Base-by-base conservation (phyloP, 192 early-diverging fungal species). In the Gryganskiella cystojenkinii region DNA sequence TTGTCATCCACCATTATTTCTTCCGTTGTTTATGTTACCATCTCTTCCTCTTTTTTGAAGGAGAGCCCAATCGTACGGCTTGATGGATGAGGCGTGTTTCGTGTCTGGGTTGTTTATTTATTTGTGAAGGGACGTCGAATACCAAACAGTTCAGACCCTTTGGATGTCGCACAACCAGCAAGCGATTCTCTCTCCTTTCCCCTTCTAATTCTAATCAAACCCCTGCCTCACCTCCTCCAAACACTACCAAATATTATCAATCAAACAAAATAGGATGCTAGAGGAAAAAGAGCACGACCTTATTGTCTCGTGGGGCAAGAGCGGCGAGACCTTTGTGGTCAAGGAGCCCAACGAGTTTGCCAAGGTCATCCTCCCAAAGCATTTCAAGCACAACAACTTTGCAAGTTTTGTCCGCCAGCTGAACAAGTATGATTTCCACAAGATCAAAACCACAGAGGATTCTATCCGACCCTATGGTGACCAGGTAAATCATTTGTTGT, bases 341-440 rank as follows among this genome's bases (percentile, higher is more conserved):
- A 89, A 84, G 67, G 92, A 93, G 40, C 86, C 89, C 10, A 87
- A 86, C 22, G 90, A 91, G 35, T 93, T 94, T 78, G 82, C 89
- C 24, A 86, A 85, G 57, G 70, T 71, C 17, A 85, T 93, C 27
- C 57, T 93, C 13, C 92, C 92, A 25, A 81, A 84, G 51, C 86
- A 88, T 49, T 93, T 91, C 69, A 92, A 92, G 64, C 92, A 93
- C 75, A 87, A 84, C 67, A 91, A 90, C 58, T 90, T 90, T 72
- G 83, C 86, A 10, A 86, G 84, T 63, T 90, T 90, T 78, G 89
- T 90, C 27, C 85, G 92, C 10, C 92, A 93, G 61, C 84, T 92
- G n/a, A 93, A 93, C 82, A 92, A 90, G 67, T 93, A 92, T 61
- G 91, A 88, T 59, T 94, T 94, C 70, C 90, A 91, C 80, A 94